These are phyloP conservation scores for Backusella tuberculispora DNA, from an alignment of 192 early-diverging fungal genomes.

Conservation along the genomic window DNA sequence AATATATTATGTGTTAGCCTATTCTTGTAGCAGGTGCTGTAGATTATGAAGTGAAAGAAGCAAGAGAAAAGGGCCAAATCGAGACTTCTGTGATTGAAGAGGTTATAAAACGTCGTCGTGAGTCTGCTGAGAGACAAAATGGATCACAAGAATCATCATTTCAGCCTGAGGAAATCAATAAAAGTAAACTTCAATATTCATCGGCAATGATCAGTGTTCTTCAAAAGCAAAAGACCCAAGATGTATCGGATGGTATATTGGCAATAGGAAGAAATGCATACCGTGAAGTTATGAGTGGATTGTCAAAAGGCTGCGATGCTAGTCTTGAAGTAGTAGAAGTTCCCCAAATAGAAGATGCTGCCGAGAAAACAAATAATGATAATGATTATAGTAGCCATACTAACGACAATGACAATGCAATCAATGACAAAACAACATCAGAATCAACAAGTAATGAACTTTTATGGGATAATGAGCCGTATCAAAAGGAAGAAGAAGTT, in stretches of 20 bases:
- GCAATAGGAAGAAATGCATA: slow-evolving; percentile 47
- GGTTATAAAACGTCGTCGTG: slow-evolving; percentile 36
- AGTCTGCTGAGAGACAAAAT: slow-evolving; percentile 14
- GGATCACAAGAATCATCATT: slow-evolving; percentile 4
- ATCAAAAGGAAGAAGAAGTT: slow-evolving; percentile 14
- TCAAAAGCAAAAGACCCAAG: neutral
- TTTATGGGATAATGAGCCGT: neutral
- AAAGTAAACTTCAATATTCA: neutral
- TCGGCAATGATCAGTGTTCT: neutral
- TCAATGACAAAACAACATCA: neutral
- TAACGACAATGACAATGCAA: neutral
- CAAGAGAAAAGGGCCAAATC: slow-evolving; percentile 37
- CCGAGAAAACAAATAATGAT: slow-evolving; percentile 5
- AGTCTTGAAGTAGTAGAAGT: slow-evolving; percentile 21
- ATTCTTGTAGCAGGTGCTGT: slow-evolving; percentile 46
- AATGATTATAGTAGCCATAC: neutral
- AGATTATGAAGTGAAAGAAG: slow-evolving; percentile 52
- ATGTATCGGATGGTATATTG: slow-evolving; percentile 34
- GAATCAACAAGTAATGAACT: neutral
- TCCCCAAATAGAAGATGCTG: slow-evolving; percentile 3
- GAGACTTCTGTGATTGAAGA: slow-evolving; percentile 42
- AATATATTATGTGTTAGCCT: slow-evolving; percentile 31
- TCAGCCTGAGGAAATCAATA: neutral
- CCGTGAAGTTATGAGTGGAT: slow-evolving; percentile 44
- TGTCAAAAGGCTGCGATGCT: slow-evolving; percentile 41